phyloP scores from a whole-genome alignment of 2,329 filamentous ascomycete species.

The Drechslerella stenobrocha region DNA sequence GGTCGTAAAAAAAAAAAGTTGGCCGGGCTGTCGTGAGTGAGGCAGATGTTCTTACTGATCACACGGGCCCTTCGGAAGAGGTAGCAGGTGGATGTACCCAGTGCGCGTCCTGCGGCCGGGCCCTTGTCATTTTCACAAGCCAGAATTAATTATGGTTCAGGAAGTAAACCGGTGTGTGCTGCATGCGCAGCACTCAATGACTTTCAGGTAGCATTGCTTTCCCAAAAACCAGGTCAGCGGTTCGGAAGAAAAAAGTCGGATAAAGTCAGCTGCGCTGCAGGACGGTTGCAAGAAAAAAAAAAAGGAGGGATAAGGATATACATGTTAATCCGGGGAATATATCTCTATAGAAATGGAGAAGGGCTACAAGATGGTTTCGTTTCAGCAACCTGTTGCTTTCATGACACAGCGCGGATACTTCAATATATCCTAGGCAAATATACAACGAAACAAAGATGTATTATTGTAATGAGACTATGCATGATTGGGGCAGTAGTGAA shows the following conservation, averaged over 20 bases:
- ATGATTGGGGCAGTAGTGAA: no score
- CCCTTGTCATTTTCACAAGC: conserved; percentile 40
- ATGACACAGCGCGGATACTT: neutral
- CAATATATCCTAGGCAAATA: neutral
- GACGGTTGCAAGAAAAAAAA: neutral
- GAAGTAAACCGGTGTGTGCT: no score
- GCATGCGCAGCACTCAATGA: conserved; percentile 10
- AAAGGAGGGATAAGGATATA: no score
- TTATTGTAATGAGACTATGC: neutral
- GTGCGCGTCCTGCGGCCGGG: neutral
- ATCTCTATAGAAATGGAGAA: neutral
- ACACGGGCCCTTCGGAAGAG: neutral
- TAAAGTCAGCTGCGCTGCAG: conserved; percentile 12
- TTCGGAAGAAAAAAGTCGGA: conserved; percentile 39
- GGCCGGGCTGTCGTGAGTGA: neutral
- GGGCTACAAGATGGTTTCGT: neutral
- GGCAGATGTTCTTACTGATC: neutral
- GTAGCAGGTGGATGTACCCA: neutral
- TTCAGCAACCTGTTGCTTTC: neutral
- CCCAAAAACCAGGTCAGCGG: conserved; percentile 31
- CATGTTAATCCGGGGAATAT: neutral
- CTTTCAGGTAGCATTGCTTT: neutral
- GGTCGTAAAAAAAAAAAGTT: no score
- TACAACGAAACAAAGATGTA: neutral
- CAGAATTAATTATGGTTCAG: conserved; percentile 8